These are phyloP conservation scores for Penicillium sp. DNA, from an alignment of 2,329 filamentous ascomycete genomes.

Conservation along the genomic window DNA sequence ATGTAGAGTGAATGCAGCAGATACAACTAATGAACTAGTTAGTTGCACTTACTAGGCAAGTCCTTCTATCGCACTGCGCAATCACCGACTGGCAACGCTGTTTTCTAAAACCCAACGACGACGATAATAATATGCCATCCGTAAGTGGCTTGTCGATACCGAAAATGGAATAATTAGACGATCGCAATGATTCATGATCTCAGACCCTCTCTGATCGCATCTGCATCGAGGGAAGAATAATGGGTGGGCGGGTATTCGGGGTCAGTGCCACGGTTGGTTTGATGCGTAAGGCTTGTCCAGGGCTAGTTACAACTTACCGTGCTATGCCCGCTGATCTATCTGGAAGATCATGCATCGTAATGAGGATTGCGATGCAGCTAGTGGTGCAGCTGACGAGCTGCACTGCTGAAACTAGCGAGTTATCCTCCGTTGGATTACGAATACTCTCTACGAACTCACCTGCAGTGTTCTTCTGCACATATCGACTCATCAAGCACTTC, in stretches of 20 bases:
- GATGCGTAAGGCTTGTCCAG: neutral
- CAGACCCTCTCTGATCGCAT: slow-evolving; percentile 5
- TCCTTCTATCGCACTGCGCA: neutral
- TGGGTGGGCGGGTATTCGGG: neutral
- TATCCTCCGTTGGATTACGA: neutral
- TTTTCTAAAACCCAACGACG: neutral
- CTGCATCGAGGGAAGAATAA: neutral
- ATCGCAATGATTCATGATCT: slow-evolving; percentile 21
- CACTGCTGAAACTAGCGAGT: neutral
- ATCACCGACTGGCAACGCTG: neutral
- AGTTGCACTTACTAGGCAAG: neutral
- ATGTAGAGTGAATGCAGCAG: neutral
- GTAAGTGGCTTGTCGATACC: neutral
- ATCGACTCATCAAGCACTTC: neutral
- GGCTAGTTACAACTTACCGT: neutral
- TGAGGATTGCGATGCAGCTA: neutral
- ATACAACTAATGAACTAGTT: neutral
- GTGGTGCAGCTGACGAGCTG: neutral
- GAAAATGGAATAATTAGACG: slow-evolving; percentile 26
- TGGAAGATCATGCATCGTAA: neutral
- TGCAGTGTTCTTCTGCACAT: neutral
- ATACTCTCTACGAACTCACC: neutral
- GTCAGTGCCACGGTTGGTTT: neutral
- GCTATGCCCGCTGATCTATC: neutral
- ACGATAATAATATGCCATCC: neutral